Conservation (phyloP, 2,329 filamentous ascomycete genomes). For the Eutypa lata region DNA sequence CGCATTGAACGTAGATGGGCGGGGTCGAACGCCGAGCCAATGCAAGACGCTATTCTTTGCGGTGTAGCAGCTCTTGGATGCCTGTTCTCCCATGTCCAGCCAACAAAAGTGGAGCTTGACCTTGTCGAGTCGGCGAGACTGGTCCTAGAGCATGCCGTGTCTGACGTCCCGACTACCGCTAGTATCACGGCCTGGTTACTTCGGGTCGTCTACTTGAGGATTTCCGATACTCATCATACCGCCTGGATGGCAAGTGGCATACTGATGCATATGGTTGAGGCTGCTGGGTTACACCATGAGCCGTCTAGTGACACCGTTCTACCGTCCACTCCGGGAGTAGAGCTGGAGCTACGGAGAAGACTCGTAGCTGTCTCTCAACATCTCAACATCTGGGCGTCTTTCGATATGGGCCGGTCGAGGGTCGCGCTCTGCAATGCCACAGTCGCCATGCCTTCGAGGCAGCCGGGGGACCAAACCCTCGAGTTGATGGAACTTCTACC, state of each 20-base stretch:
- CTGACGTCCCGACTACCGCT: conserved; percentile 30
- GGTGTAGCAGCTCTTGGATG: conserved; percentile 54
- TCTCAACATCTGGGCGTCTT: conserved; percentile 58
- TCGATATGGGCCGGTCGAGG: conserved; percentile 54
- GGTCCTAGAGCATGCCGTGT: conserved; percentile 40
- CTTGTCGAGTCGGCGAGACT: conserved; percentile 43
- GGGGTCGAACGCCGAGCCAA: conserved; percentile 22
- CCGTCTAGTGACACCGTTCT: conserved; percentile 24
- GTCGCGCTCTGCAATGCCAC: conserved; percentile 46
- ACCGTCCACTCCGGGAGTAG: conserved; percentile 21
- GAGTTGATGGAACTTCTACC: conserved; percentile 52
- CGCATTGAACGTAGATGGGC: conserved; percentile 32
- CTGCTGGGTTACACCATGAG: conserved; percentile 45
- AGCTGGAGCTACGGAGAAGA: conserved; percentile 38
- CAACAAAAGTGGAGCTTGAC: conserved; percentile 39
- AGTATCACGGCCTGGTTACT: conserved; percentile 51
- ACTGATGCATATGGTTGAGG: conserved; percentile 57
- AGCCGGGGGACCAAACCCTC: conserved; percentile 38
- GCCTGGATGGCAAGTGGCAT: conserved; percentile 57
- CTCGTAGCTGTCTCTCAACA: conserved; percentile 52
- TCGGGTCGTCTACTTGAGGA: conserved; percentile 49
- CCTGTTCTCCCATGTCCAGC: conserved; percentile 45
- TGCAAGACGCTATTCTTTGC: conserved; percentile 47
- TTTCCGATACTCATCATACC: conserved; percentile 50
- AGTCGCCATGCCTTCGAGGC: conserved; percentile 34